Evolutionary conservation across 805 yeast species (phyloP).

Genomic region (Saturnispora dispora): DNA sequence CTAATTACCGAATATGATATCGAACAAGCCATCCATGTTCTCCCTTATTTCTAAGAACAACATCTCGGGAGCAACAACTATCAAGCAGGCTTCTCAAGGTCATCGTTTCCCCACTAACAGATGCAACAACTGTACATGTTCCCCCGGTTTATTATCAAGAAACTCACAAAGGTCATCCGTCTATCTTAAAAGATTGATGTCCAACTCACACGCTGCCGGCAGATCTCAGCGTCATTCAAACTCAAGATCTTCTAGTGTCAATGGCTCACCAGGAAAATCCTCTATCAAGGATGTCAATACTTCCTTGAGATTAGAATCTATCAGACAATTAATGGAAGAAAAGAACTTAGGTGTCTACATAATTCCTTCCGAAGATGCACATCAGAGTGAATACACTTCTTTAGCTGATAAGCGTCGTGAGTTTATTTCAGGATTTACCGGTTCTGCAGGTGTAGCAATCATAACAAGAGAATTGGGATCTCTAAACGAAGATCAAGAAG

Average conservation of each 20-base stretch:
- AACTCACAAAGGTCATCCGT: slow-evolving; percentile 51
- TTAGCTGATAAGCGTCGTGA: slow-evolving; percentile 45
- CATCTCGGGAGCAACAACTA: slow-evolving; percentile 25
- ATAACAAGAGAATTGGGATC: slow-evolving; percentile 45
- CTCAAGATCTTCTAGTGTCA: slow-evolving; percentile 1
- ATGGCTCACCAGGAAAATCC: slow-evolving; percentile 10
- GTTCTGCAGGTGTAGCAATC: slow-evolving; percentile 54
- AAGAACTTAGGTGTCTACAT: slow-evolving; percentile 58
- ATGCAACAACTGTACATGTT: slow-evolving; percentile 73
- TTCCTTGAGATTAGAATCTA: slow-evolving; percentile 45
- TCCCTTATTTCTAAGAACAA: slow-evolving; percentile 29
- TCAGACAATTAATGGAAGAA: slow-evolving; percentile 57
- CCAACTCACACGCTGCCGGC: slow-evolving; percentile 1
- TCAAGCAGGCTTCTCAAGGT: slow-evolving; percentile 20
- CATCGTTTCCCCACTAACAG: slow-evolving; percentile 24
- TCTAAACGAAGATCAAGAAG: slow-evolving; percentile 45
- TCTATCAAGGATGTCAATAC: slow-evolving; percentile 38
- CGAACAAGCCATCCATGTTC: slow-evolving; percentile 34
- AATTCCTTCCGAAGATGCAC: slow-evolving; percentile 52
- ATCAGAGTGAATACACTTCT: slow-evolving; percentile 54
- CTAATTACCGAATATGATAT: slow-evolving; percentile 9
- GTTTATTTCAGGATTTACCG: slow-evolving; percentile 51
- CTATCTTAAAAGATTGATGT: slow-evolving; percentile 25
- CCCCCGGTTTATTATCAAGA: slow-evolving; percentile 71
- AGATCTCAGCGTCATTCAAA: slow-evolving; percentile 5